A percentile compares a stretch with the other conserved stretches of the same genome.
These are phyloP conservation scores for Fusarium annulatum DNA, from an alignment of 2,329 filamentous ascomycete genomes.

Conservation along the genomic window DNA sequence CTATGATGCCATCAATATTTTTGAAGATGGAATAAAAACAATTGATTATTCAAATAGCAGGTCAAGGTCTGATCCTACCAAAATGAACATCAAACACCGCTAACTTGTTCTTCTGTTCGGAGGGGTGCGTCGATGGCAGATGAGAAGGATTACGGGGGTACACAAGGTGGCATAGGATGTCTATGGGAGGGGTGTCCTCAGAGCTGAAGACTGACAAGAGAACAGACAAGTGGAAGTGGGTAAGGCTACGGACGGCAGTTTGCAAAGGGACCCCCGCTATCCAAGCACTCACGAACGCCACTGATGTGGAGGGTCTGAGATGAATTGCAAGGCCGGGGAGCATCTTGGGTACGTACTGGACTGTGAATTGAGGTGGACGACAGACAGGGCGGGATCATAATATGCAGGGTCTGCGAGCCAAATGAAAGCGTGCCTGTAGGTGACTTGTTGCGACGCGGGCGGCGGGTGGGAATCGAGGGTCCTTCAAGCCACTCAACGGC, in stretches of 20 bases:
- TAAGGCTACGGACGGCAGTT: slow-evolving; percentile 50
- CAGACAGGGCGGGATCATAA: slow-evolving; percentile 39
- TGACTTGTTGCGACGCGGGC: slow-evolving; percentile 35
- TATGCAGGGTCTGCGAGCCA: slow-evolving; percentile 48
- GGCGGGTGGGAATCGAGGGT: slow-evolving; percentile 42
- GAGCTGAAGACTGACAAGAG: slow-evolving; percentile 21
- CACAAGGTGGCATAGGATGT: slow-evolving; percentile 16
- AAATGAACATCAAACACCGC: slow-evolving; percentile 9
- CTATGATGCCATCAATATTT: slow-evolving; percentile 2
- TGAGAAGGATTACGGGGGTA: slow-evolving; percentile 38
- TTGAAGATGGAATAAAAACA: neutral
- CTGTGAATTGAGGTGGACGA: slow-evolving; percentile 43
- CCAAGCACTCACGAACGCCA: slow-evolving; percentile 44
- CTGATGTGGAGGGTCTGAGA: slow-evolving; percentile 48
- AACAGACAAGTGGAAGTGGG: slow-evolving; percentile 36
- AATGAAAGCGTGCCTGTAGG: slow-evolving; percentile 33
- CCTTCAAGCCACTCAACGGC: slow-evolving; percentile 46
- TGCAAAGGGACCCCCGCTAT: slow-evolving; percentile 43
- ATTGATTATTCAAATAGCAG: slow-evolving; percentile 16
- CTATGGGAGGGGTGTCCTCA: slow-evolving; percentile 34
- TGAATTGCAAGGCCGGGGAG: slow-evolving; percentile 38
- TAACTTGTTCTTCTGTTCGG: slow-evolving; percentile 14
- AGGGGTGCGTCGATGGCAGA: slow-evolving; percentile 38
- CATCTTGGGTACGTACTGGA: slow-evolving; percentile 33
- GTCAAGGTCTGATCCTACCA: slow-evolving; percentile 36